A percentile compares a stretch with the other conserved stretches of the same genome.
Conservation (phyloP, 2,329 filamentous ascomycete genomes). For the Diaporthe longicolla region DNA sequence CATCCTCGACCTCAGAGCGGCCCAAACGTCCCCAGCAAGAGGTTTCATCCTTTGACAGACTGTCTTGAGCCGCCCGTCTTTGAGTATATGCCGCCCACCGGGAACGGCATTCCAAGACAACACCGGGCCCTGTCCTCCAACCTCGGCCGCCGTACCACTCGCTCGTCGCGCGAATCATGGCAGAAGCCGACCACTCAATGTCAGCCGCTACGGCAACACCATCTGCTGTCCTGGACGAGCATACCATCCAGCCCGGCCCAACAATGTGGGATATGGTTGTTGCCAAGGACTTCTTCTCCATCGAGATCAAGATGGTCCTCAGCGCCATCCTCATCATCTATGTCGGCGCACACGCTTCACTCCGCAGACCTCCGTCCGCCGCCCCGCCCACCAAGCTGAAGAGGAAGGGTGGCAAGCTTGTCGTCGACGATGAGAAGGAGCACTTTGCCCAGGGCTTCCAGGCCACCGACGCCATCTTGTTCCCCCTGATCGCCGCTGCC, state of each 20-base stretch:
- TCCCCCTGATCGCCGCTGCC: constrained; percentile 82
- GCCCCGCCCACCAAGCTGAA: constrained; percentile 66
- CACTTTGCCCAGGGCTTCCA: constrained; percentile 73
- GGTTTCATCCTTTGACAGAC: neutral
- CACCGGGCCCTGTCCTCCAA: neutral
- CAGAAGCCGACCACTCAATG: constrained; percentile 19
- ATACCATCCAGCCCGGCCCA: constrained; percentile 10
- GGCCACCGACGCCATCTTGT: constrained; percentile 85
- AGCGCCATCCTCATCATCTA: constrained; percentile 88
- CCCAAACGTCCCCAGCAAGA: neutral
- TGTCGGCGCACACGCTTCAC: constrained; percentile 85
- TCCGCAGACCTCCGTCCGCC: constrained; percentile 87
- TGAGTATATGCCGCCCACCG: neutral
- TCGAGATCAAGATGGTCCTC: constrained; percentile 65
- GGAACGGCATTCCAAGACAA: neutral
- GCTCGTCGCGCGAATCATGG: constrained; percentile 24
- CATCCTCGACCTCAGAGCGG: neutral
- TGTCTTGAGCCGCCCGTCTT: neutral
- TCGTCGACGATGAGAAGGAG: constrained; percentile 64
- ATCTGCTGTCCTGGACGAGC: constrained; percentile 31
- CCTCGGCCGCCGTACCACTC: neutral
- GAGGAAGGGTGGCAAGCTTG: constrained; percentile 49
- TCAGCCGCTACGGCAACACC: constrained; percentile 6
- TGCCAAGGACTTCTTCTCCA: constrained; percentile 56
- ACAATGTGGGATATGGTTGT: constrained; percentile 35